These are phyloP conservation scores for Saturnispora ahearnii DNA, from an alignment of 805 yeast genomes.

Conservation along the genomic window DNA sequence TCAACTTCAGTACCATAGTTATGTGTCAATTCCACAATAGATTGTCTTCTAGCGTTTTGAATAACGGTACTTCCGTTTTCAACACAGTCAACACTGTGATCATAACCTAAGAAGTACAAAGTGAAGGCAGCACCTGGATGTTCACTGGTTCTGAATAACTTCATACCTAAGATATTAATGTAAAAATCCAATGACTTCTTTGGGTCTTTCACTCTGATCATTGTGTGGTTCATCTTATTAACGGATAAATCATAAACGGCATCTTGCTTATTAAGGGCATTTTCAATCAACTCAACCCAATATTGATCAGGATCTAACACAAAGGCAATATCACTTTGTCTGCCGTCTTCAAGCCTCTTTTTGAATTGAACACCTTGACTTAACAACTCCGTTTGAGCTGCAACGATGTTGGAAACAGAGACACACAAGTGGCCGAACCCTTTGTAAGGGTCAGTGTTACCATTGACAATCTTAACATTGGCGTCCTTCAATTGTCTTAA, in stretches of 20 bases:
- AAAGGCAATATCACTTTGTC: conserved; percentile 89
- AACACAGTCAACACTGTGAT: conserved; percentile 34
- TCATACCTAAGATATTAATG: conserved; percentile 72
- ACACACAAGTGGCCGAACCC: conserved; percentile 95
- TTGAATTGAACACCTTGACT: conserved; percentile 62
- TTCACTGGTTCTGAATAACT: conserved; percentile 47
- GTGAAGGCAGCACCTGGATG: conserved; percentile 71
- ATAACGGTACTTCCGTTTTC: conserved; percentile 32
- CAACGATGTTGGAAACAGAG: conserved; percentile 70
- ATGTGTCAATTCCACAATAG: conserved; percentile 82
- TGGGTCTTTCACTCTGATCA: conserved; percentile 90
- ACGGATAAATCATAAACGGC: conserved; percentile 31
- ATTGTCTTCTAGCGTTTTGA: conserved; percentile 42
- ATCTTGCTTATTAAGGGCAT: conserved; percentile 34
- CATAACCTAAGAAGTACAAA: conserved; percentile 77
- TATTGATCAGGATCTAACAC: conserved; percentile 94
- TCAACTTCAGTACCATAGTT: conserved; percentile 94
- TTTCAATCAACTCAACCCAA: conserved; percentile 86
- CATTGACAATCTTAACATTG: conserved; percentile 52
- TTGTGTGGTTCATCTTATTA: conserved; percentile 71
- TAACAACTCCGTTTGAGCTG: conserved; percentile 50
- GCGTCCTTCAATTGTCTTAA: conserved; percentile 67
- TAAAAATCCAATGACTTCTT: conserved; percentile 68
- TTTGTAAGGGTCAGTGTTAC: conserved; percentile 74
- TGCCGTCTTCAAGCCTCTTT: conserved; percentile 80